Percentiles rank a stretch among this genome's conserved stretches.
Evolutionary conservation across 2,329 filamentous ascomycete genomes (phyloP).

Genomic region (Aspergillus caelatus): DNA sequence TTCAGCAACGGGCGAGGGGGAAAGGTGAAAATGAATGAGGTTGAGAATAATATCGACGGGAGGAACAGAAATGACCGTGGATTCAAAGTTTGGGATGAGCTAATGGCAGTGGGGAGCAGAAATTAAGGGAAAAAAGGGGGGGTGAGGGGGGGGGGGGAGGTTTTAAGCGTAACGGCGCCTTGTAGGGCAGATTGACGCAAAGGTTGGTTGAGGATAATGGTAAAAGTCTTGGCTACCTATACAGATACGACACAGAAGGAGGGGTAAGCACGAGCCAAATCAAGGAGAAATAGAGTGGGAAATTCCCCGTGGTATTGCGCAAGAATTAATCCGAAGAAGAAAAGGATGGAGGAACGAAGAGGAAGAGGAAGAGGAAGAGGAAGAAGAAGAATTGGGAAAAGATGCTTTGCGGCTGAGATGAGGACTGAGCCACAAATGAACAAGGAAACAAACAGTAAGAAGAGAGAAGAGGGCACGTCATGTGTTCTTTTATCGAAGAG

Average conservation of each 20-base stretch:
- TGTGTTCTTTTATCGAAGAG: background rate
- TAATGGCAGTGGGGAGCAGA: background rate
- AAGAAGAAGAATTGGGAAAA: background rate
- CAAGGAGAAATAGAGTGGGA: background rate
- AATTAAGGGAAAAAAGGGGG: background rate
- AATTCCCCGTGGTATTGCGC: background rate
- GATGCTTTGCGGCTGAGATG: constrained; percentile 17
- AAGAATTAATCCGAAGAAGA: constrained; percentile 3
- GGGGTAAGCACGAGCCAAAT: constrained; percentile 4
- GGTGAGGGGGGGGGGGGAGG: background rate
- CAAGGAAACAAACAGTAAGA: constrained; percentile 1
- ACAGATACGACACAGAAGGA: background rate
- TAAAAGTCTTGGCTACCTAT: background rate
- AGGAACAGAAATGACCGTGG: background rate
- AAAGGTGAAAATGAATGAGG: background rate
- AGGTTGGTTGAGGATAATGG: constrained; percentile 1
- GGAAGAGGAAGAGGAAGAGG: constrained; percentile 2
- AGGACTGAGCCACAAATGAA: constrained; percentile 8
- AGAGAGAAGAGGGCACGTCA: constrained; percentile 4
- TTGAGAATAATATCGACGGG: background rate
- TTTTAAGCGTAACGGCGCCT: constrained; percentile 6
- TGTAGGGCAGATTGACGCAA: background rate
- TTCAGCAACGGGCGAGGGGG: background rate
- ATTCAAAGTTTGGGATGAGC: background rate
- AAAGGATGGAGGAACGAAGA: constrained; percentile 2